Base-by-base conservation (phyloP, 306 rosid species). In the Betula pendula region DNA sequence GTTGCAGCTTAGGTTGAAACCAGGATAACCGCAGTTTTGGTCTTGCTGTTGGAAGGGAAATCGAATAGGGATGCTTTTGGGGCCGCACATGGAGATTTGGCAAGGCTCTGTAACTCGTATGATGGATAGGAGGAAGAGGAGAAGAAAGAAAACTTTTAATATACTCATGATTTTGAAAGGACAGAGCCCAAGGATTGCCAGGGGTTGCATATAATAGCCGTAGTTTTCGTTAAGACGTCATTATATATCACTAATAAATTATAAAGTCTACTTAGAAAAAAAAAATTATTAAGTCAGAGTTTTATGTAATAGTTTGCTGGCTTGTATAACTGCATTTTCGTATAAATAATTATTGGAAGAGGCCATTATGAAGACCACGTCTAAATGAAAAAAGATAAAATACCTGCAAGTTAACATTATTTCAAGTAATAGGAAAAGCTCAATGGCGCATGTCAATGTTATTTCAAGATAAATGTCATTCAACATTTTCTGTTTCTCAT, bases 21-120 rank as follows among this genome's bases (percentile, higher is more conserved):
- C 96, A 4, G 91, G 92, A 75, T 86, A 90, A 29, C 94, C 90
- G 45, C 94, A 90, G 75, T 67, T 67, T 47, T 72, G 56, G 19
- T 77, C 79, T 73, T 77, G 84, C 44, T 62, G 49, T 71, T 58
- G 85, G 72, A 93, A 93, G 8, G 97, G 97, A 77, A 90, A 93
- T 25, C 90, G 88, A 68, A 93, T 62, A 2, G 77, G 70, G 24
- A 86, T 38, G 63, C 71, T 45, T 19, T 35, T 22, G 79, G 71
- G 56, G 20, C 87, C 56, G 12, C 97, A 88, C 68, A 29, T 76
- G 72, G 88, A 73, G 29, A 63, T 29, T 42, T 12, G 77, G 76
- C 96, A 92, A 17, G 77, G 78, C 2, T 69, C 55, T 47, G 78
- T 58, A 17, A 86, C 68, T 66, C 44, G 45, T 29, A 69, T 66